A percentile compares a stretch with the other conserved stretches of the same genome.
phyloP scores from a whole-genome alignment of 805 yeast species.

The Yamadazyma insecticola region DNA sequence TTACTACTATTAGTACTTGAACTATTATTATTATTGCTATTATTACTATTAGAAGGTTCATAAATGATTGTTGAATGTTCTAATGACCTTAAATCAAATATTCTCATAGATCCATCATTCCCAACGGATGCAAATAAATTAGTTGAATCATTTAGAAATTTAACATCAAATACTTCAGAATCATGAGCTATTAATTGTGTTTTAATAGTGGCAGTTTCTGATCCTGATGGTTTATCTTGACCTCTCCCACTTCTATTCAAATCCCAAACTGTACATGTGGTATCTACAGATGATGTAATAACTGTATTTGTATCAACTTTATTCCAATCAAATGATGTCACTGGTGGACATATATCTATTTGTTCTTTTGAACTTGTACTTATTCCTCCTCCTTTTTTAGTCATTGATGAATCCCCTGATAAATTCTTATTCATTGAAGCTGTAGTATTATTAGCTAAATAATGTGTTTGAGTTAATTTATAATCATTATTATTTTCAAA shows the following conservation, averaged over 20 bases:
- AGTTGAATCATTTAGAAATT: slow-evolving; percentile 69
- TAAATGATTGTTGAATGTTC: slow-evolving; percentile 94
- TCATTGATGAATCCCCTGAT: slow-evolving; percentile 36
- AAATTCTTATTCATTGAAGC: slow-evolving; percentile 9
- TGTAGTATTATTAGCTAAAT: slow-evolving; percentile 34
- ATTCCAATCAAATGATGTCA: slow-evolving; percentile 95
- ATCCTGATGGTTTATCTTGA: slow-evolving; percentile 2
- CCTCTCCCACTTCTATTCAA: slow-evolving; percentile 29
- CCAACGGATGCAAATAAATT: slow-evolving; percentile 89
- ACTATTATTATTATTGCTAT: slow-evolving; percentile 6
- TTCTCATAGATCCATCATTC: slow-evolving; percentile 90
- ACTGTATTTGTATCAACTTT: slow-evolving; percentile 60
- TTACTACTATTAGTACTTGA: slow-evolving; percentile 1
- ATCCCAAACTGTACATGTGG: slow-evolving; percentile 98
- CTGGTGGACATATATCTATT: slow-evolving; percentile 89
- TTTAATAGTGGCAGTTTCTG: slow-evolving; percentile 61
- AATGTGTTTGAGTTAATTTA: slow-evolving; percentile 37
- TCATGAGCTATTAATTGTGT: slow-evolving; percentile 97
- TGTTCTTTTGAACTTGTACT: too few species aligned
- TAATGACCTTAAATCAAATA: slow-evolving; percentile 81
- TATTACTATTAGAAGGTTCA: slow-evolving; percentile 52
- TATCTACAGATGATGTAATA: slow-evolving; percentile 86
- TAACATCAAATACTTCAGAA: slow-evolving; percentile 88
- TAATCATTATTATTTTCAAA: slow-evolving; percentile 35
- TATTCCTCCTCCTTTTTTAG: too few species aligned